These are phyloP conservation scores for Hericium coralloides DNA, from an alignment of 768 basidiomycete genomes.

Conservation along the genomic window DNA sequence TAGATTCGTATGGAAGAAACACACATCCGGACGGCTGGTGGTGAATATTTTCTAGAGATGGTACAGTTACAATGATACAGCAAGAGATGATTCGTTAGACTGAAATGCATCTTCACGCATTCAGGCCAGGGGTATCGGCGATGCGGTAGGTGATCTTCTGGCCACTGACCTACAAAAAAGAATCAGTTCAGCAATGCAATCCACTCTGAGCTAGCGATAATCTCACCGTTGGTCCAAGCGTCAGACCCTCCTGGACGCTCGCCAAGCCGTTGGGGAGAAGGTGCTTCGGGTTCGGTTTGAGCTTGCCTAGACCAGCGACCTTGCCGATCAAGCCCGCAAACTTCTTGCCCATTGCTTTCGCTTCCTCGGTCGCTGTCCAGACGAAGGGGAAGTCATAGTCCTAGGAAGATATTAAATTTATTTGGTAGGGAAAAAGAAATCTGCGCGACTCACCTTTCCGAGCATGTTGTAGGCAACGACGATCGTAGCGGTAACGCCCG, in stretches of 20 bases:
- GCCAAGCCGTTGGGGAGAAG: slow-evolving; percentile 18
- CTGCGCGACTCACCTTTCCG: not conserved
- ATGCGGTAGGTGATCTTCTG: slow-evolving; percentile 1
- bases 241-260: slow-evolving; percentile 13
- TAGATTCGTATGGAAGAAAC: not conserved
- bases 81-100: no score
- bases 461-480: not conserved
- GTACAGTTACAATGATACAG: not conserved
- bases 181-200: not conserved
- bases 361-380: slow-evolving; percentile 5
- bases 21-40: not conserved
- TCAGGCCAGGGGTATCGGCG: not conserved
- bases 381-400: slow-evolving; percentile 13
- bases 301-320: slow-evolving; percentile 11
- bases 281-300: slow-evolving; percentile 19
- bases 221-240: not conserved
- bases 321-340: slow-evolving; percentile 8
- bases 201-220: not conserved
- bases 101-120: no score
- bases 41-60: not conserved
- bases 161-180: not conserved
- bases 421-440: no score
- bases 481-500: not conserved
- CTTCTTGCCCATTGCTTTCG: not conserved
- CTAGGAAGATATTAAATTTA: not conserved